Base-by-base conservation (phyloP, 1,139 yeast genomes). In the Chernovozyma sophiae-reginae region DNA sequence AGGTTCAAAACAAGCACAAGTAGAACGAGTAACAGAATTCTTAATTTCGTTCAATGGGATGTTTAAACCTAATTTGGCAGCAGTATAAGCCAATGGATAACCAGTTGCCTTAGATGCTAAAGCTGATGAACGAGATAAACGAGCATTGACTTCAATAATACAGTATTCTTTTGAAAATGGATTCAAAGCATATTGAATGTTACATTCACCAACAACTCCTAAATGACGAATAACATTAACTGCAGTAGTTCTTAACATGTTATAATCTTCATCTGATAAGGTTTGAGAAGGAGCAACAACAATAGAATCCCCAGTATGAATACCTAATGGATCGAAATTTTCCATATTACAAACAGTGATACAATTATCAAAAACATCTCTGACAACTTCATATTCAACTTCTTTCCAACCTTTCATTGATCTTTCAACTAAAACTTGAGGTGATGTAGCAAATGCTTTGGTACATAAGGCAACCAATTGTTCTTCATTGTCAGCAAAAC, bases 391-490 rank as follows among this genome's bases (percentile, higher is more conserved):
- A 62, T 92, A 92, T 69, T 92, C 98, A 52, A 92, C 87, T 70
- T 92, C 98, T 65, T 92, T 92, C 98, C 98, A 92, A 48, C 98
- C 98, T 72, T 92, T 92, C 96, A 92, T 86, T 37, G 97, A 87
- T 63, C 80, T 80, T 74, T 92, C 98, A 45, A 92, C 95, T 51
- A 92, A 75, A 41, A 92, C 94, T 69, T 92, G 98, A 20, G 98
- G 97, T 38, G 96, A 84, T 17, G 95, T 79, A 39, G 97, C 96
- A 62, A 92, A 89, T 1, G 98, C 96, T 61, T 85, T 82, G 59
- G 81, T 78, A 72, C 97, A 87, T 50, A 92, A 73, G 32, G 79
- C 92, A 43, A 83, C 72, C 57, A 92, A 78, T 67, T 92, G 94
- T 51, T 76, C 65, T 56, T 86, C 89, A 58, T 87, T 86, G 50